phyloP scores from a whole-genome alignment of 805 yeast genomes.

The Candida broadrunensis region DNA sequence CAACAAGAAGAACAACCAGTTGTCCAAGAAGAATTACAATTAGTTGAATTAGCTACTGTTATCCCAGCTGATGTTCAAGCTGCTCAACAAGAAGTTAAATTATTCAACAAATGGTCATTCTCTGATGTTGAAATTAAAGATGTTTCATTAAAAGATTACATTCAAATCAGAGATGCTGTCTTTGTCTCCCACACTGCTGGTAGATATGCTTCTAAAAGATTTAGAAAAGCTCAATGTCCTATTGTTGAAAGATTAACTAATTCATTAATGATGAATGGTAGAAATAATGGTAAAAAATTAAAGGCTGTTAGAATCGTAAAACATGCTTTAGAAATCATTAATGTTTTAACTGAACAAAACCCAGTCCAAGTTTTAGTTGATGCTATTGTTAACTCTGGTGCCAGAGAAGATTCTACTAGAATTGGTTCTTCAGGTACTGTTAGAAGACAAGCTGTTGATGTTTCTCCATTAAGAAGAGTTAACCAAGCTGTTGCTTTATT shows the following conservation, averaged over 20 bases:
- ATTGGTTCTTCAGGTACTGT: constrained; percentile 99
- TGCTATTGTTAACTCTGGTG: constrained; percentile 99
- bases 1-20: constrained; percentile 64
- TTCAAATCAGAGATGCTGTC: constrained; percentile 96
- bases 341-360: constrained; percentile 97
- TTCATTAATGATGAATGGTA: constrained; percentile 99
- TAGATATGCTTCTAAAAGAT: constrained; percentile 98
- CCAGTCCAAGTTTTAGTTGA: constrained; percentile 99
- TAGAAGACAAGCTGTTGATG: constrained; percentile 99
- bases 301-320: constrained; percentile 99
- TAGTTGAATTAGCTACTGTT: constrained; percentile 87
- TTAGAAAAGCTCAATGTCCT: constrained; percentile 99
- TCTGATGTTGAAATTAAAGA: constrained; percentile 98
- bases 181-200: constrained; percentile 99
- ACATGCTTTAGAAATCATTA: constrained; percentile 97
- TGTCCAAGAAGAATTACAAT: constrained; percentile 80
- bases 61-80: constrained; percentile 96
- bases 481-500: constrained; percentile 98
- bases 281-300: constrained; percentile 99
- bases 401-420: constrained; percentile 99
- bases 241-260: constrained; percentile 98
- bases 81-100: constrained; percentile 94
- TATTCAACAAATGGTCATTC: constrained; percentile 99
- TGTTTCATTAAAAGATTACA: constrained; percentile 96
- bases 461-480: constrained; percentile 99